These are phyloP conservation scores for Polygonum aviculare DNA, from an alignment of 148 eudicot genomes.

Conservation along the genomic window DNA sequence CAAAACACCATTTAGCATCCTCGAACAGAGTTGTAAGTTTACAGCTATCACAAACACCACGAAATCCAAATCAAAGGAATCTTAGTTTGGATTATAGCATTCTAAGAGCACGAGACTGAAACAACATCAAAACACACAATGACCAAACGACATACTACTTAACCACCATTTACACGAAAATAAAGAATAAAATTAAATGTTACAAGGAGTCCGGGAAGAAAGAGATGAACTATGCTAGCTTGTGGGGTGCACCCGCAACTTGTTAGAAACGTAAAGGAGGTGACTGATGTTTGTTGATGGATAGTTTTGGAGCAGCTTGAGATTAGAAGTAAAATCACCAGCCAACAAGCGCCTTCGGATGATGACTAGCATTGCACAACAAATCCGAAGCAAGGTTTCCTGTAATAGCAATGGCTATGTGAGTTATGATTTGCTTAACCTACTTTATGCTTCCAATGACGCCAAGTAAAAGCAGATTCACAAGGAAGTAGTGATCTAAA, in stretches of 20 bases:
- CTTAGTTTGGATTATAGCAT: neutral
- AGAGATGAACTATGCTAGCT: constrained; percentile 17
- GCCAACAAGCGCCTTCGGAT: constrained; percentile 89
- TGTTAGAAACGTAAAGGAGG: constrained; percentile 87
- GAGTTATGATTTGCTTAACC: neutral
- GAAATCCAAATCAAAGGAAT: neutral
- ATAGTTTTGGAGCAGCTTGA: constrained; percentile 82
- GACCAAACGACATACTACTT: neutral
- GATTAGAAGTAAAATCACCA: constrained; percentile 91
- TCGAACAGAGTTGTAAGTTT: neutral
- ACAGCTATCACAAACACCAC: neutral
- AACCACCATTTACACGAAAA: neutral
- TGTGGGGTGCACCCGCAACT: constrained; percentile 53
- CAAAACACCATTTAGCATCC: too few species aligned
- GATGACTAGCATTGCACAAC: constrained; percentile 93
- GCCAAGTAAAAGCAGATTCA: neutral
- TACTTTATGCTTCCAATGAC: neutral
- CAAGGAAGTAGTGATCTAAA: neutral
- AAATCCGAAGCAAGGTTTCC: constrained; percentile 88
- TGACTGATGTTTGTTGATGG: constrained; percentile 88
- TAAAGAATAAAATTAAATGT: neutral
- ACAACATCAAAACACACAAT: neutral
- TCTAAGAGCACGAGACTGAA: neutral
- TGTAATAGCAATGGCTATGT: constrained; percentile 20
- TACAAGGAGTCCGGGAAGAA: neutral